These are phyloP conservation scores for Cardamine chenopodiifolia DNA, from an alignment of 345 rosid genomes.

Conservation along the genomic window DNA sequence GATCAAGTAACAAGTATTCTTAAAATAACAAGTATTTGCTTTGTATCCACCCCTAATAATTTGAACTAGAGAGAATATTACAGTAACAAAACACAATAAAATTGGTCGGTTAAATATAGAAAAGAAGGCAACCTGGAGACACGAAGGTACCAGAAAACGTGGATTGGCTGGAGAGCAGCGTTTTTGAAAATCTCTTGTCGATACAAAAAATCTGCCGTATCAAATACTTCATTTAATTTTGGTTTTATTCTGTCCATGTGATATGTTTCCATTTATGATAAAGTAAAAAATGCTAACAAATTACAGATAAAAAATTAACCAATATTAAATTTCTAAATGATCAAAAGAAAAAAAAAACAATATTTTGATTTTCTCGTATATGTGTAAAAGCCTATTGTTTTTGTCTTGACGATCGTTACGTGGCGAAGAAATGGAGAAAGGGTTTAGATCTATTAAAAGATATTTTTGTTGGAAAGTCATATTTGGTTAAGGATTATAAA, in stretches of 20 bases:
- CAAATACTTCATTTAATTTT: slow-evolving; percentile 23
- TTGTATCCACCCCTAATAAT: too few relatives aligned
- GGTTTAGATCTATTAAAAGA: background rate
- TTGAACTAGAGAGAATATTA: background rate
- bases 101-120: background rate
- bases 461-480: slow-evolving; percentile 4
- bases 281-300: background rate
- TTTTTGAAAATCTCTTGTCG: background rate
- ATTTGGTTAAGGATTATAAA: background rate
- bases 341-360: background rate
- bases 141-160: slow-evolving; percentile 37
- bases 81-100: background rate
- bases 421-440: background rate
- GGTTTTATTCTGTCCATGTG: slow-evolving; percentile 32
- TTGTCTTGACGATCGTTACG: background rate
- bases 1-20: too few relatives aligned
- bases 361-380: background rate
- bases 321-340: background rate
- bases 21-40: too few relatives aligned
- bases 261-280: slow-evolving; percentile 19
- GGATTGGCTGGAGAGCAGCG: slow-evolving; percentile 31
- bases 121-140: slow-evolving; percentile 23
- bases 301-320: background rate
- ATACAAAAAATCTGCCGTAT: slow-evolving; percentile 16
- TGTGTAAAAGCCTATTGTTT: slow-evolving; percentile 8